Conservation (phyloP, 768 basidiomycete genomes). For the Hortiboletus campestris region DNA sequence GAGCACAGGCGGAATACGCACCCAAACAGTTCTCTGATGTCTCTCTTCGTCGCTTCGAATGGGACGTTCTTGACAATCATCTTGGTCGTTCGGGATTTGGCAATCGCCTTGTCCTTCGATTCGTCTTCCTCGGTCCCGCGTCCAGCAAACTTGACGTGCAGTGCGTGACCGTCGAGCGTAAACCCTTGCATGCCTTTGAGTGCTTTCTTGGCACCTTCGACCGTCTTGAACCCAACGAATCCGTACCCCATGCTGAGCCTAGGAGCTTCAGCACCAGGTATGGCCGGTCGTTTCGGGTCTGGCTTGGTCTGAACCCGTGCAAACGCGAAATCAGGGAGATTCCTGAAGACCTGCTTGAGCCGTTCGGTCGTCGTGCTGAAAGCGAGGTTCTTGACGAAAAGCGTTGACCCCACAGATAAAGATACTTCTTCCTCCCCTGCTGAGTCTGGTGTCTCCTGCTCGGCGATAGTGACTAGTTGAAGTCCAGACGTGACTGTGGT, state of each 20-base stretch:
- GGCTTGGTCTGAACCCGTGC: conserved; percentile 90
- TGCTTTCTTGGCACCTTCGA: conserved; percentile 70
- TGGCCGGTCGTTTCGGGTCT: conserved; percentile 66
- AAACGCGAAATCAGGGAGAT: conserved; percentile 79
- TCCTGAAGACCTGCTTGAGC: conserved; percentile 64
- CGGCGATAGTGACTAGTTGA: conserved; percentile 43
- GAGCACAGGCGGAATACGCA: conserved; percentile 40
- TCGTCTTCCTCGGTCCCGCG: conserved; percentile 66
- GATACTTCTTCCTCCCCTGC: conserved; percentile 39
- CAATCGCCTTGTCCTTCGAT: conserved; percentile 35
- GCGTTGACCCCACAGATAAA: conserved; percentile 69
- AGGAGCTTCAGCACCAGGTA: conserved; percentile 34
- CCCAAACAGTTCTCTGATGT: conserved; percentile 87
- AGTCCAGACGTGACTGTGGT: conserved; percentile 17
- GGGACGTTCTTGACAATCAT: conserved; percentile 98
- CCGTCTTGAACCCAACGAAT: conserved; percentile 85
- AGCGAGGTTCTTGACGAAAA: conserved; percentile 94
- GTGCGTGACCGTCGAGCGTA: conserved; percentile 80
- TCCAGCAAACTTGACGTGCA: conserved; percentile 85
- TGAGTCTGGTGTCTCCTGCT: conserved; percentile 36
- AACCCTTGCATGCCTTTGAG: conserved; percentile 76
- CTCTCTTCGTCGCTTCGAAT: conserved; percentile 94
- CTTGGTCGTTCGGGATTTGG: conserved; percentile 77
- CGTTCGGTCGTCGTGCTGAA: conserved; percentile 84
- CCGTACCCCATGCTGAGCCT: conserved; percentile 94